Evolutionary conservation across 1,139 yeast species (phyloP), one percentile per base, ranked within the genome.

Genomic region (Blastobotrys petasosporus): DNA sequence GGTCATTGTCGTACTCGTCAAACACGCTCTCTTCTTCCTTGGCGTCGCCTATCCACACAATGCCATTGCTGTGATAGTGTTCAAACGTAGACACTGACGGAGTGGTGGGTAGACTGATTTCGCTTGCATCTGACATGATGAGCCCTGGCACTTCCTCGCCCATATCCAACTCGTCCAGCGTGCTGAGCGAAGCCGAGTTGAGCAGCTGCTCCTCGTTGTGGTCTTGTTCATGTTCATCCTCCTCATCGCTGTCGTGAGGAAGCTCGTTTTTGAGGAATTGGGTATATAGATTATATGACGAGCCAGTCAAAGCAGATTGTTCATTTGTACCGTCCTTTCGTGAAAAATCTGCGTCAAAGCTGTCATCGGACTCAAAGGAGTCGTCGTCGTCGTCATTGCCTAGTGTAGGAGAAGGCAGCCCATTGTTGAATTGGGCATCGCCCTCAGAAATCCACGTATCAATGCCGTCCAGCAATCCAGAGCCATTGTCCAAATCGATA

Each of bases 41-140:
- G 4, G 16, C 40, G 12, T 35, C 45, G 35, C 45, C 45, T 15
- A 41, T 40, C 40, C 40, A 41, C 12, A 41, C 37, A 25, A 41
- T 28, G 11, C 45, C 45, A 11, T 29, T 39, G 13, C 20, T n/a
- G 4, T 15, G 30, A 25, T 17, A 37, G 11, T 39, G 31, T n/a
- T 40, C 38, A 31, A 41, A 41, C 13, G 25, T 35, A 9, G 15
- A 37, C 13, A 15, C 12, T 16, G 28, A 12, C 4, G 45, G 45
- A 5, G 45, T 41, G 17, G 40, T 28, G 4, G 40, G 15, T 3
- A 13, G 15, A 31, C 33, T 31, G 9, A 31, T 13, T 13, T 13
- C 5, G 32, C 12, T 32, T 37, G 12, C 13, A n/a, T 15, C 34
- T 4, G 25, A 20, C 25, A 20, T 20, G 15, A 30, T 16, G 8